phyloP scores from a whole-genome alignment of 352 stramenopile genomes.

The Phytophthora tubulina region DNA sequence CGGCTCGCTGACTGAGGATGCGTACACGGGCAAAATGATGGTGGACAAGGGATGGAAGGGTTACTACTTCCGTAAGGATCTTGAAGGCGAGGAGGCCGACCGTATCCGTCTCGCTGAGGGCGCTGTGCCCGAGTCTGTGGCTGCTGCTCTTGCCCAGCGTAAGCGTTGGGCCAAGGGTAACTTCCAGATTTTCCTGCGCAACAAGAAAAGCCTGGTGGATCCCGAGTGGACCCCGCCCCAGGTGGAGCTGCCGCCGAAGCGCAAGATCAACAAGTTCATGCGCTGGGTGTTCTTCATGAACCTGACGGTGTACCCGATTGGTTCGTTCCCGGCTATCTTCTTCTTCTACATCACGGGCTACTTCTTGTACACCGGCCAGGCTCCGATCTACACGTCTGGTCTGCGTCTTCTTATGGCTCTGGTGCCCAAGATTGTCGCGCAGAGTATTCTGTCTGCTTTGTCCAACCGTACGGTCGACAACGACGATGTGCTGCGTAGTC shows the following conservation, averaged over 20 bases:
- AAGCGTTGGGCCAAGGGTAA: slow-evolving; percentile 86
- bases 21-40: slow-evolving; percentile 84
- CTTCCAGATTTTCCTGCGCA: slow-evolving; percentile 79
- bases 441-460: slow-evolving; percentile 73
- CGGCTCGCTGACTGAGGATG: slow-evolving; percentile 79
- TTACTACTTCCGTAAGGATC: slow-evolving; percentile 81
- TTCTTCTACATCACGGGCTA: slow-evolving; percentile 83
- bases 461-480: slow-evolving; percentile 82
- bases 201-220: slow-evolving; percentile 73
- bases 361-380: slow-evolving; percentile 80
- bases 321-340: slow-evolving; percentile 78
- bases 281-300: slow-evolving; percentile 88
- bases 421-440: slow-evolving; percentile 77
- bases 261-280: slow-evolving; percentile 84
- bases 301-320: slow-evolving; percentile 78
- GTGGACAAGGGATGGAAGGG: slow-evolving; percentile 85
- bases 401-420: slow-evolving; percentile 74
- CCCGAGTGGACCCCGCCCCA: slow-evolving; percentile 62
- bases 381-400: slow-evolving; percentile 75
- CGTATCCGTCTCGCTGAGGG: slow-evolving; percentile 77
- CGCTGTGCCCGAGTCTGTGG: slow-evolving; percentile 70
- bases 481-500: slow-evolving; percentile 74
- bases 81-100: slow-evolving; percentile 74
- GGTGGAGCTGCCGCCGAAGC: slow-evolving; percentile 60
- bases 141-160: slow-evolving; percentile 65